Percentiles rank a stretch among this genome's conserved stretches.
These are phyloP conservation scores for Citrullus colocynthis DNA, from an alignment of 306 rosid species.

Conservation along the genomic window DNA sequence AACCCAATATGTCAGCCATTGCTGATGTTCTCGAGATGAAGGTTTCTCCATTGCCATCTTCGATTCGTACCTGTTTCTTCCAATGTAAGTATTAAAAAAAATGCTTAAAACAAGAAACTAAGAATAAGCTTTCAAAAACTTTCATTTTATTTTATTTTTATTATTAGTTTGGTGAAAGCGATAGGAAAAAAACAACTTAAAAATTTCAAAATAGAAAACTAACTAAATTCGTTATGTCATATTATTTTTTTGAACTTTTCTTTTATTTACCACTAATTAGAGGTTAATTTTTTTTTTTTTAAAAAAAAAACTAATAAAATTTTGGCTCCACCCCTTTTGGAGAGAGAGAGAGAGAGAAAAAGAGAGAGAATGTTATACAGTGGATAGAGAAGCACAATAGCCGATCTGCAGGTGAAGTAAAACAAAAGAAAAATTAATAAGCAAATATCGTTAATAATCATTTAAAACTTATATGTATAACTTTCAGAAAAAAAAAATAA, in stretches of 20 bases:
- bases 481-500: too few species aligned
- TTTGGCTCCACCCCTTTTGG: not conserved
- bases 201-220: too few species aligned
- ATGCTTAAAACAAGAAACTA: too few species aligned
- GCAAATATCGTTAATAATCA: not conserved
- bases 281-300: too few species aligned
- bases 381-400: constrained; percentile 70
- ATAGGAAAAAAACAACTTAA: too few species aligned
- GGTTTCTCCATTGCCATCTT: constrained; percentile 60
- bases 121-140: too few species aligned
- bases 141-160: too few species aligned
- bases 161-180: too few species aligned
- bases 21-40: constrained; percentile 70
- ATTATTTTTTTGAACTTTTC: too few species aligned
- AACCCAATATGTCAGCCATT: constrained; percentile 93
- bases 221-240: too few species aligned
- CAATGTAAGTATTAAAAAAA: not conserved
- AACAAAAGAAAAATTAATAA: not conserved
- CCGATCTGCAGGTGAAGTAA: constrained; percentile 40
- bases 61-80: not conserved
- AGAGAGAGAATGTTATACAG: constrained; percentile 36
- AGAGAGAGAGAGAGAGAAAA: not conserved
- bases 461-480: not conserved
- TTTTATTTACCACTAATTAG: too few species aligned
- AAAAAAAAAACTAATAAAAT: too few species aligned